These are phyloP conservation scores for Actinidia chinensis DNA, from an alignment of 179 eudicot genomes.

Conservation along the genomic window DNA sequence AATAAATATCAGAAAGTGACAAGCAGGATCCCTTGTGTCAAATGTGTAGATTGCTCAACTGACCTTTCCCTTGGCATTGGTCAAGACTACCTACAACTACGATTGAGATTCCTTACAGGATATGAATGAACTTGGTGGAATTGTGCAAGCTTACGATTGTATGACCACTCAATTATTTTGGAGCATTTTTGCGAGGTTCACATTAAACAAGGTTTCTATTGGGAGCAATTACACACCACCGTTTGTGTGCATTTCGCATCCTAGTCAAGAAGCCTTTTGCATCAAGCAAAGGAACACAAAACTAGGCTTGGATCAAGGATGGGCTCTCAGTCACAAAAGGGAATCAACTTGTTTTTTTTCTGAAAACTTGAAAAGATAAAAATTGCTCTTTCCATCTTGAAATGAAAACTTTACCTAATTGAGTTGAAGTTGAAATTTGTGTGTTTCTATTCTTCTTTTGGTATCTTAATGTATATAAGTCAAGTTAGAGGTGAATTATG, in stretches of 20 bases:
- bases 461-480: background rate
- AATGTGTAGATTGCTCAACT: too few species aligned
- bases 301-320: background rate
- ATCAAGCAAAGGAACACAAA: background rate
- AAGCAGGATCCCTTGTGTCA: too few species aligned
- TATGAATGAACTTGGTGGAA: background rate
- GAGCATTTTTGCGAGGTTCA: background rate
- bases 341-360: background rate
- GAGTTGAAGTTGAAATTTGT: background rate
- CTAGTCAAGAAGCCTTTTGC: too few species aligned
- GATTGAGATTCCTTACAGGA: background rate
- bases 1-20: too few species aligned
- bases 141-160: background rate
- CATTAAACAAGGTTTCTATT: background rate
- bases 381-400: slow-evolving; percentile 14
- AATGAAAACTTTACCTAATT: background rate
- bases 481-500: background rate
- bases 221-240: background rate
- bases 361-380: too few species aligned
- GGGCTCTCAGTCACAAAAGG: background rate
- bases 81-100: background rate
- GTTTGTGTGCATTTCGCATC: background rate
- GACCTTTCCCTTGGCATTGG: too few species aligned
- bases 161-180: background rate
- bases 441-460: background rate